phyloP scores from a whole-genome alignment of 2,329 filamentous ascomycete species.

The Lasiodiplodia theobromae region DNA sequence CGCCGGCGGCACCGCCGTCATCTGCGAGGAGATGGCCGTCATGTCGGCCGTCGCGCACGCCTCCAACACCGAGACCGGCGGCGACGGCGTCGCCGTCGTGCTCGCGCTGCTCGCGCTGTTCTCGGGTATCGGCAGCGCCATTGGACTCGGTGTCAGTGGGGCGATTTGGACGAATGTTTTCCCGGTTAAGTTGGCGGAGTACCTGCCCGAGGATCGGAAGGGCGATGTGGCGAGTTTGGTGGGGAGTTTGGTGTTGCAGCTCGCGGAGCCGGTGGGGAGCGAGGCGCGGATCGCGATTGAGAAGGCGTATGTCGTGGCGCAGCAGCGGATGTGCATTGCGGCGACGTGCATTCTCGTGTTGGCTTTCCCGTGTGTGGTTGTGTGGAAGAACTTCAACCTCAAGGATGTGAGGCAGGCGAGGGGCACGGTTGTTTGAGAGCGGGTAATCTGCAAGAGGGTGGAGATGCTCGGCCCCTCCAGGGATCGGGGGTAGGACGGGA shows the following conservation, averaged over 20 bases:
- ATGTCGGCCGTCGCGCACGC: conserved; percentile 52
- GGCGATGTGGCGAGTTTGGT: conserved; percentile 49
- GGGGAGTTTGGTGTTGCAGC: conserved; percentile 60
- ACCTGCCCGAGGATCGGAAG: conserved; percentile 43
- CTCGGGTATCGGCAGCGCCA: conserved; percentile 57
- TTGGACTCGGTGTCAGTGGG: conserved; percentile 59
- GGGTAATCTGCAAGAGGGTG: neutral
- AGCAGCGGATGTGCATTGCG: conserved; percentile 53
- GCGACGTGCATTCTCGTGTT: conserved; percentile 41
- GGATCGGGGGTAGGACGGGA: neutral
- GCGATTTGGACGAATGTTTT: conserved; percentile 69
- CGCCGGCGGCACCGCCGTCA: conserved; percentile 41
- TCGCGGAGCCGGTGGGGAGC: conserved; percentile 58
- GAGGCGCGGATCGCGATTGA: conserved; percentile 51
- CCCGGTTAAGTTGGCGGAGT: conserved; percentile 53
- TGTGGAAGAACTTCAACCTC: conserved; percentile 45
- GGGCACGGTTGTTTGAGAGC: conserved; percentile 32
- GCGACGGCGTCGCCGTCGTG: conserved; percentile 63
- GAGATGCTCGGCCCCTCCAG: too few species aligned
- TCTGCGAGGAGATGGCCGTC: conserved; percentile 31
- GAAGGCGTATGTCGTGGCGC: conserved; percentile 41
- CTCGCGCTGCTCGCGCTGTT: conserved; percentile 68
- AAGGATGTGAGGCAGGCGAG: conserved; percentile 45
- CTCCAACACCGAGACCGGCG: neutral
- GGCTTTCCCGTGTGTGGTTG: conserved; percentile 37